Evolutionary conservation across 2,329 filamentous ascomycete genomes (phyloP), one percentile per base, ranked within the genome.

Genomic region (Plectosphaerella sp.): DNA sequence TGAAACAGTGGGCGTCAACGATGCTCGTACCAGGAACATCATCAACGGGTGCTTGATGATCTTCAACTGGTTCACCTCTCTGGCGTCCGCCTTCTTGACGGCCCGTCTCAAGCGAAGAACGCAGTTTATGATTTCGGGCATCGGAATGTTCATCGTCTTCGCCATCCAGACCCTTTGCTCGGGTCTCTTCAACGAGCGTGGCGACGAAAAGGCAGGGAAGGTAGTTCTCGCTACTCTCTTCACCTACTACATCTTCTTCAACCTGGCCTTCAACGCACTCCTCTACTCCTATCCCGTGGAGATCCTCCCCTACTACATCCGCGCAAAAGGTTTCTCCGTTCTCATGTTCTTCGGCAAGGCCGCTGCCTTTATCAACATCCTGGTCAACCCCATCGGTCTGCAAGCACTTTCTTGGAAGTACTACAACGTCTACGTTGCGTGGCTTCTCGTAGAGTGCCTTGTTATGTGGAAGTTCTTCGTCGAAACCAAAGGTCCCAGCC

Each of bases 401-500:
- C 72, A 69, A 0, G 60, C 71, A 2, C 72, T 83, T 36, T 68
- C 69, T 0, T 83, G 77, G 71, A 76, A 70, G 58, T 83, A 77
- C 54, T 84, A 83, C 64, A 77, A 83, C 54, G 70, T 84, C 20
- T 84, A 83, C 50, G 76, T 78, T 6, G 54, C 42, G 22, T 56
- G 52, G 54, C 54, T 76, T 2, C 64, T 69, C 0, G 72, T 74
- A 0, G 72, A 83, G 48, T 51, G 50, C 24, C 47, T 57, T 3
- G 41, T 55, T 18, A 39, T 65, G 55, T 24, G 54, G 41, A 45
- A 62, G 62, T 62, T 69, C 16, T 67, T 66, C 43, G 63, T 64
- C 0, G 66, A 68, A 54, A 69, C 67, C 1, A 66, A 64, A 46
- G 65, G 64, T 0, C 54, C 58, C 3, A 62, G 57, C 1, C 51